Percentiles rank a stretch among this genome's conserved stretches.
Evolutionary conservation across 306 rosid genomes (phyloP).

Genomic region (Senna tora): DNA sequence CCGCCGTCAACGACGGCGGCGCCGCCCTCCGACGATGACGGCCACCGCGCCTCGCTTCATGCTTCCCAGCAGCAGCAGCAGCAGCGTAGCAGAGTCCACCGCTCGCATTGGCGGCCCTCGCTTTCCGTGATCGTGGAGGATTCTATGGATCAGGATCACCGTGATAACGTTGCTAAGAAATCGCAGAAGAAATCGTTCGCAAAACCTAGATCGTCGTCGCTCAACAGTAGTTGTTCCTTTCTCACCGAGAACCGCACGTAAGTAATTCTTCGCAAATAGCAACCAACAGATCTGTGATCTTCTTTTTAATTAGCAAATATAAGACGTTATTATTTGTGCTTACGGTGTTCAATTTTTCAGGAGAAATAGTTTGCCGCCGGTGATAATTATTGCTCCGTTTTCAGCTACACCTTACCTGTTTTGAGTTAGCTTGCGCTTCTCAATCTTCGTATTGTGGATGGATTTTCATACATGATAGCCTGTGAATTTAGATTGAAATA

Average conservation of each 20-base stretch:
- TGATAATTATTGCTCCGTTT: neutral
- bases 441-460: too few species aligned
- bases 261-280: neutral
- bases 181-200: neutral
- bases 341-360: neutral
- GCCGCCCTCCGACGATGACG: neutral
- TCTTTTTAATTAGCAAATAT: neutral
- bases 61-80: neutral
- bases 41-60: neutral
- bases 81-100: neutral
- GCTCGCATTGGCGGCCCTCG: constrained; percentile 20
- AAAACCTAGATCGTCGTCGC: neutral
- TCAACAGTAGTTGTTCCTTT: neutral
- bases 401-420: constrained; percentile 13
- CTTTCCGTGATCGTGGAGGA: constrained; percentile 39
- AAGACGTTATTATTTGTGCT: neutral
- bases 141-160: constrained; percentile 3
- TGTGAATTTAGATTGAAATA: neutral
- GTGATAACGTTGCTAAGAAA: neutral
- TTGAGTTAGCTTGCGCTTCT: constrained; percentile 22
- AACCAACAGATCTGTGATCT: neutral
- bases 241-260: neutral
- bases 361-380: constrained; percentile 2
- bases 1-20: neutral
- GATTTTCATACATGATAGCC: neutral